Evolutionary conservation across 768 basidiomycete species (phyloP), one percentile per base, ranked within the genome.

Genomic region (Amanita molliuscula): DNA sequence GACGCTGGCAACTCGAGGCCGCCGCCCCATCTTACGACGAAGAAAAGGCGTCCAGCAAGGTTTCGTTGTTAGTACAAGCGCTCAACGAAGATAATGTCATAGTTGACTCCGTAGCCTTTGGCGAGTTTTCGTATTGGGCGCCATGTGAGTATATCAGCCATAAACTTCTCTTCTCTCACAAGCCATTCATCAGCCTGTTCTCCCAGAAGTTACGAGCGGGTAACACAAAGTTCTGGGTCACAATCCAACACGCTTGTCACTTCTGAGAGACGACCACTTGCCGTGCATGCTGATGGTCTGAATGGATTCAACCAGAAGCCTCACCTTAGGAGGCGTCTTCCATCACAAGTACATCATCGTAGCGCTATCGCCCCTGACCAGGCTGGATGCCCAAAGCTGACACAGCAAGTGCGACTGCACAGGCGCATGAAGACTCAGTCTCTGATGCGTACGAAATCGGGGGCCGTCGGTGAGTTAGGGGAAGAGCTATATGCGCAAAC

Each of bases 31-130:
- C 74, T 21, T 71, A 79, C 47, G 69, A 74, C 20, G 63, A 66
- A n/a, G 63, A 67, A 36, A 68, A 70, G 43, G 58, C 67, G 34
- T 69, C 69, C 0, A 51, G 71, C 46, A 76, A 71, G 49, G 71
- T 79, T 33, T 69, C 74, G 6, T 67, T 85, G 47, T 77, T 78
- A 15, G 77, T 84, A 23, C 80, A 84, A 61, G 80, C 79, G 9
- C 66, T 86, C 48, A 74, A 77, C 63, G 65, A 70, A 47, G 67
- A 75, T 15, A 74, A 77, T 53, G 54, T 62, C 29, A 60, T 87
- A 33, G 61, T 88, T 15, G 85, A 87, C 57, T 74, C 79, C 0
- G 72, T 82, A 49, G 75, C 76, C 11, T 84, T 87, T 63, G 88
- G 87, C 49, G 74, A 79, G 54, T 88, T 87, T 63, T 74, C 75